Evolutionary conservation across 1,284 basidiomycete species (phyloP).

Genomic region (Fomitopsis palustris): DNA sequence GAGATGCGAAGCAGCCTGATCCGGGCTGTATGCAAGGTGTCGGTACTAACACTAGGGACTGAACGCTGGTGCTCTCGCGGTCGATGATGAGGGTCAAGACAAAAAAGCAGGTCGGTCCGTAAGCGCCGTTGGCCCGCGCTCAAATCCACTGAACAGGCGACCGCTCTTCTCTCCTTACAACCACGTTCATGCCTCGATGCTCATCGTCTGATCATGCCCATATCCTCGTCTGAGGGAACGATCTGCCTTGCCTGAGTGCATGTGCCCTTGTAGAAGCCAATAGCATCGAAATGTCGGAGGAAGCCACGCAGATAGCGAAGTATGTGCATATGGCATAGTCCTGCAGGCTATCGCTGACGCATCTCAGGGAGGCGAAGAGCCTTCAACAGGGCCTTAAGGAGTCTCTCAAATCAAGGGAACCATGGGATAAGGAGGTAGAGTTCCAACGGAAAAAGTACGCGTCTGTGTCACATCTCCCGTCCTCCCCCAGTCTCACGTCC

Average conservation of each 20-base stretch:
- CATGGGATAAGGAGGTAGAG: slow-evolving; percentile 83
- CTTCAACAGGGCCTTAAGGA: slow-evolving; percentile 69
- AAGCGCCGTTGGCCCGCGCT: neutral
- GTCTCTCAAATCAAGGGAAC: slow-evolving; percentile 64
- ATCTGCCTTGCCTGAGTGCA: neutral
- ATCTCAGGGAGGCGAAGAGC: slow-evolving; percentile 62
- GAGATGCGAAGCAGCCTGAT: no score
- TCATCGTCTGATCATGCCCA: neutral
- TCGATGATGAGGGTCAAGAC: no score
- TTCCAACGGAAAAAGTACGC: slow-evolving; percentile 80
- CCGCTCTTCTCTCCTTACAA: neutral
- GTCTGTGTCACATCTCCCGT: slow-evolving; percentile 2
- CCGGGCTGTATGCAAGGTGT: no score
- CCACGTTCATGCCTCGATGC: neutral
- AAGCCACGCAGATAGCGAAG: slow-evolving; percentile 23
- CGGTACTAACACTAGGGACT: no score
- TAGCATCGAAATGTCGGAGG: slow-evolving; percentile 21
- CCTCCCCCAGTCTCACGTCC: slow-evolving; percentile 9
- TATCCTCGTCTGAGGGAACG: neutral
- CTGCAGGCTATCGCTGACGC: slow-evolving; percentile 4
- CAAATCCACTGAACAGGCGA: neutral
- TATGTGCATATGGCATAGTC: slow-evolving; percentile 9
- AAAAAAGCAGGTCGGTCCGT: no score
- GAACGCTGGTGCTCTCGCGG: no score
- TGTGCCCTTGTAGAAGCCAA: neutral